phyloP scores from a whole-genome alignment of 129 eudicot genomes.

The Glebionis coronaria region DNA sequence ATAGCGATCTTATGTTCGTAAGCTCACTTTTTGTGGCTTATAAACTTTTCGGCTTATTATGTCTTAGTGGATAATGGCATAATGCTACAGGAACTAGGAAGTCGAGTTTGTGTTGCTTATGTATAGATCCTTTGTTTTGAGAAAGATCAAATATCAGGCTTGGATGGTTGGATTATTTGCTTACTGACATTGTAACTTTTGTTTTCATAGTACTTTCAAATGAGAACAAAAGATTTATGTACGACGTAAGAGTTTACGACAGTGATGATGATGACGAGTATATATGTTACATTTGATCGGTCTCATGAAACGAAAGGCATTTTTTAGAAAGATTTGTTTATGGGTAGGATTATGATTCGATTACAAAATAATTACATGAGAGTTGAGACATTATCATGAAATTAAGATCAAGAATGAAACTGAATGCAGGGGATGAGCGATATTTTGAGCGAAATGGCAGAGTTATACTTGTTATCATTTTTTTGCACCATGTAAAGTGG shows the following conservation, averaged over 20 bases:
- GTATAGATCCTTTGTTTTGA: neutral
- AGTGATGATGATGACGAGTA: conserved; percentile 63
- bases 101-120: no score
- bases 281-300: conserved; percentile 35
- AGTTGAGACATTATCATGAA: no score
- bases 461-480: conserved; percentile 9
- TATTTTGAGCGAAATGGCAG: conserved; percentile 80
- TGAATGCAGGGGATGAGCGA: conserved; percentile 82
- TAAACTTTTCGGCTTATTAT: no score
- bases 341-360: no score
- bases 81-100: no score
- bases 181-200: neutral
- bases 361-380: no score
- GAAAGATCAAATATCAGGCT: conserved; percentile 2
- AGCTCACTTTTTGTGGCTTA: no score
- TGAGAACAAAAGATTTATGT: conserved; percentile 71
- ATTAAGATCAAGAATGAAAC: conserved; percentile 17
- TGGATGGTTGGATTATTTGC: no score
- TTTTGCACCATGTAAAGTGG: neutral
- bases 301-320: neutral
- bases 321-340: no score
- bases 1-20: no score
- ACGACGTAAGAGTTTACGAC: conserved; percentile 81
- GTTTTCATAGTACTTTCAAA: conserved; percentile 68
- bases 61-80: no score